A percentile compares a stretch with the other conserved stretches of the same genome.
These are phyloP conservation scores for Darksidea phi DNA, from an alignment of 495 filamentous ascomycete genomes.

Conservation along the genomic window DNA sequence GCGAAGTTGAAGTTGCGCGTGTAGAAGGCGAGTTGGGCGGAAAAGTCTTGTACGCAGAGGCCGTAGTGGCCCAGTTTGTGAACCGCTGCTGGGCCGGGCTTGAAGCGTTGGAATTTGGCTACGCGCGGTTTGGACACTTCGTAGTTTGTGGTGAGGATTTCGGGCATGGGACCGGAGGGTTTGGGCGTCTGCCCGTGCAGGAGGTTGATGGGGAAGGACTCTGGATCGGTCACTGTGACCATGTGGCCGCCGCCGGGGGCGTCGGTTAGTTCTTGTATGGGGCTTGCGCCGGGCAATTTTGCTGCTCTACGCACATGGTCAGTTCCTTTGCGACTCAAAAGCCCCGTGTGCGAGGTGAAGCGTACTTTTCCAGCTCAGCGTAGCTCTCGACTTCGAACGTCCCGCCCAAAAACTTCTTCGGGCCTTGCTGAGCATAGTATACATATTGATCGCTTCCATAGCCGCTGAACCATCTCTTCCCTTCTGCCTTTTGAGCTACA, in stretches of 20 bases:
- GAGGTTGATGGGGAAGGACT: slow-evolving; percentile 60
- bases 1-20: slow-evolving; percentile 66
- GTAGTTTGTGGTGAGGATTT: slow-evolving; percentile 53
- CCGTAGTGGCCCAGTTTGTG: slow-evolving; percentile 79
- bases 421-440: slow-evolving; percentile 44
- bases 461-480: slow-evolving; percentile 41
- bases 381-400: slow-evolving; percentile 42
- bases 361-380: slow-evolving; percentile 42
- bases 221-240: slow-evolving; percentile 59
- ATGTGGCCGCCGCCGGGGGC: slow-evolving; percentile 59
- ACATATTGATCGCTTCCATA: slow-evolving; percentile 45
- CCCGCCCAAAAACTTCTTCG: slow-evolving; percentile 45
- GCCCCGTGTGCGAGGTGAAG: neutral
- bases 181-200: slow-evolving; percentile 54
- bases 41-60: slow-evolving; percentile 60
- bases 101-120: slow-evolving; percentile 42
- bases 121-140: slow-evolving; percentile 43
- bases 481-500: slow-evolving; percentile 40
- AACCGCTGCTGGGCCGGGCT: slow-evolving; percentile 62
- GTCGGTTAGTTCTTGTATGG: slow-evolving; percentile 52
- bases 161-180: slow-evolving; percentile 46
- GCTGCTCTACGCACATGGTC: slow-evolving; percentile 26
- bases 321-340: too few relatives aligned
- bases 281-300: slow-evolving; percentile 46
- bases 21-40: slow-evolving; percentile 60